These are phyloP conservation scores for Leccinum longicurvipes DNA, from an alignment of 768 basidiomycete species.

Conservation along the genomic window DNA sequence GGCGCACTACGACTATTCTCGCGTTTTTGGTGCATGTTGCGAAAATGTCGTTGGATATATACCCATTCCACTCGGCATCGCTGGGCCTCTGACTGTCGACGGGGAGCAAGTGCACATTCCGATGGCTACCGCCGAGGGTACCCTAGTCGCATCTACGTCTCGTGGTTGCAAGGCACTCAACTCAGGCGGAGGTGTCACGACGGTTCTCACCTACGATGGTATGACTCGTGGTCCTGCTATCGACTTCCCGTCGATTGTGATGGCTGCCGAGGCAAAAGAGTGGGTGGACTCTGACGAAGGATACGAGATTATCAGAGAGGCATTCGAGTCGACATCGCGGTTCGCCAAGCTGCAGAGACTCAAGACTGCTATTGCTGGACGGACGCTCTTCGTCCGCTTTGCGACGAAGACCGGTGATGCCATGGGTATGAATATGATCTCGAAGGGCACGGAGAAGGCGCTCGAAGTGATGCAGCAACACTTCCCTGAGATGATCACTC, in stretches of 20 bases:
- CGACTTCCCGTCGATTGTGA: constrained; percentile 80
- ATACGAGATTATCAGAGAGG: constrained; percentile 66
- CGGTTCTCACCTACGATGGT: constrained; percentile 85
- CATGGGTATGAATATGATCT: constrained; percentile 99
- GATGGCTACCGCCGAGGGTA: constrained; percentile 99
- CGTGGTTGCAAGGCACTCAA: constrained; percentile 98
- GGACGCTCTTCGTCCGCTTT: constrained; percentile 91
- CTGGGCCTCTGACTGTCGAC: constrained; percentile 92
- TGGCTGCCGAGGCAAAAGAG: constrained; percentile 79
- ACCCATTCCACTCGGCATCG: constrained; percentile 93
- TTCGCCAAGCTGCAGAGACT: constrained; percentile 85
- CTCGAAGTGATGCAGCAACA: constrained; percentile 71
- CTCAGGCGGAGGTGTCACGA: constrained; percentile 91
- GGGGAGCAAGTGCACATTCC: constrained; percentile 84
- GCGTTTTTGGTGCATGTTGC: constrained; percentile 94
- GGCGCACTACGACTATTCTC: constrained; percentile 86
- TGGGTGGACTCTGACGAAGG: constrained; percentile 89
- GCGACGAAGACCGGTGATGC: constrained; percentile 95
- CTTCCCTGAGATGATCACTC: constrained; percentile 89
- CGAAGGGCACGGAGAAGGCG: constrained; percentile 95
- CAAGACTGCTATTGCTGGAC: constrained; percentile 89
- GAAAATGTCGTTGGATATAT: constrained; percentile 99
- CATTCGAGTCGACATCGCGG: constrained; percentile 92
- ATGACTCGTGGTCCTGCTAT: constrained; percentile 99
- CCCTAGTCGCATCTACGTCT: constrained; percentile 94